Percentiles rank a stretch among this genome's conserved stretches.
Conservation (phyloP, 768 basidiomycete species). For the Tulasnella sp. region DNA sequence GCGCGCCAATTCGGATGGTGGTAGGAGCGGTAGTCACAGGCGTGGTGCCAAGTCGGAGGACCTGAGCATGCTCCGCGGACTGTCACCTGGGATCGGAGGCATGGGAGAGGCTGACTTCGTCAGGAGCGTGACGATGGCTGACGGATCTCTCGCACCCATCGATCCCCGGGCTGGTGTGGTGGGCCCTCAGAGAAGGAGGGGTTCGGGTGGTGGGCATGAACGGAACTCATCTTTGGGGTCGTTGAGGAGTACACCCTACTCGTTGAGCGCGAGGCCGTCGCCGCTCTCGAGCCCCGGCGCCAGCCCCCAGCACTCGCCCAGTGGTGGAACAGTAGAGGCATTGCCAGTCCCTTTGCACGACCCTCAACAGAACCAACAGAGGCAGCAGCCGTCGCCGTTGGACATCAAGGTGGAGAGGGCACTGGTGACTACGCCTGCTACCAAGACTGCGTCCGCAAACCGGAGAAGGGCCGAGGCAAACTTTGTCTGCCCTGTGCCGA, state of each 20-base stretch:
- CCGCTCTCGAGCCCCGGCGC: conserved; percentile 13
- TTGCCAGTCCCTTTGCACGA: neutral
- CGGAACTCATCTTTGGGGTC: conserved; percentile 14
- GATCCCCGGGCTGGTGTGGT: conserved; percentile 9
- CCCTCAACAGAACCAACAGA: neutral
- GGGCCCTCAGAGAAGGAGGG: neutral
- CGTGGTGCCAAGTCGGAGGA: conserved; percentile 56
- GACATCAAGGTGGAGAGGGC: conserved; percentile 42
- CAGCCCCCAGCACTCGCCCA: conserved; percentile 10
- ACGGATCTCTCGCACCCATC: conserved; percentile 18
- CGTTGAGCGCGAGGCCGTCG: neutral
- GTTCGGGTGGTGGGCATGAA: conserved; percentile 10
- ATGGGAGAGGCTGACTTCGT: conserved; percentile 8
- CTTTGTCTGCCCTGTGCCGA: conserved; percentile 71
- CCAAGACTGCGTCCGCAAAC: conserved; percentile 74
- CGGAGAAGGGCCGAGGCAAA: conserved; percentile 81
- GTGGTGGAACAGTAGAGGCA: neutral
- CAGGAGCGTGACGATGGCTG: conserved; percentile 17
- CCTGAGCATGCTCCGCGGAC: conserved; percentile 27
- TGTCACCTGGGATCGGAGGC: neutral
- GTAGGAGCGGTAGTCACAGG: conserved; percentile 30
- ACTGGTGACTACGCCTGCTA: conserved; percentile 85
- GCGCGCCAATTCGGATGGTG: conserved; percentile 40
- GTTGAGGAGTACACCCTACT: conserved; percentile 13
- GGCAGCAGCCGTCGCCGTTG: neutral